These are phyloP conservation scores for Linderina pennispora DNA, from an alignment of 192 early-diverging fungal species.

Conservation along the genomic window DNA sequence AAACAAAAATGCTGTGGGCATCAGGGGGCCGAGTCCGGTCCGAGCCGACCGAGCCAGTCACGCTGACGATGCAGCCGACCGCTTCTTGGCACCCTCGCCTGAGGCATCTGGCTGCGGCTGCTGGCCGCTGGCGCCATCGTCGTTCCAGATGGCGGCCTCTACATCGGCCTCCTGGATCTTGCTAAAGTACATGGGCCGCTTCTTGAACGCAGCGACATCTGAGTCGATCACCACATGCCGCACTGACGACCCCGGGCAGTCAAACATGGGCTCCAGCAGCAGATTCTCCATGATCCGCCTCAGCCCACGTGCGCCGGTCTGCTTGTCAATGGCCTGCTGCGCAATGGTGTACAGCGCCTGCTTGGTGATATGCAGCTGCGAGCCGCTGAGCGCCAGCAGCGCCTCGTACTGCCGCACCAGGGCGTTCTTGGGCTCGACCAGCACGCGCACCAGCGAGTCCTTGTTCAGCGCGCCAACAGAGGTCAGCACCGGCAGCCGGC, in stretches of 20 bases:
- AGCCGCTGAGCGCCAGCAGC: conserved; percentile 60
- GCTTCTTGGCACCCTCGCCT: not conserved
- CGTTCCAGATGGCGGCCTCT: conserved; percentile 42
- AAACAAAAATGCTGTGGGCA: too few species aligned
- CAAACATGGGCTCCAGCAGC: conserved; percentile 77
- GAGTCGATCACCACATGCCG: conserved; percentile 67
- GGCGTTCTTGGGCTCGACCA: conserved; percentile 79
- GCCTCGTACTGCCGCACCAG: conserved; percentile 75
- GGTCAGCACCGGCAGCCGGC: conserved; percentile 80
- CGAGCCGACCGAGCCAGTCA: too few species aligned
- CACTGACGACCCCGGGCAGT: conserved; percentile 66
- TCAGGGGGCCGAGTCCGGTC: too few species aligned
- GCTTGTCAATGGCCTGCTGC: conserved; percentile 65
- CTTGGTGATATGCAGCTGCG: conserved; percentile 67
- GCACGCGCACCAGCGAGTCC: conserved; percentile 64
- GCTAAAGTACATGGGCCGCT: conserved; percentile 57
- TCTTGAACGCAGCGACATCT: conserved; percentile 57
- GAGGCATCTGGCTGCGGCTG: not conserved
- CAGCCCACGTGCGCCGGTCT: conserved; percentile 83
- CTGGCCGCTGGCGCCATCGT: conserved; percentile 13
- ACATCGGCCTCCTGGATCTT: conserved; percentile 44
- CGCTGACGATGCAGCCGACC: not conserved
- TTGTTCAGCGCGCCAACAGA: conserved; percentile 61
- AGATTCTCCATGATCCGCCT: conserved; percentile 81
- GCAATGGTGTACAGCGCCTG: conserved; percentile 67